Evolutionary conservation across 345 rosid species (phyloP), one percentile per base, ranked within the genome.

Genomic region (Garcia nutans): DNA sequence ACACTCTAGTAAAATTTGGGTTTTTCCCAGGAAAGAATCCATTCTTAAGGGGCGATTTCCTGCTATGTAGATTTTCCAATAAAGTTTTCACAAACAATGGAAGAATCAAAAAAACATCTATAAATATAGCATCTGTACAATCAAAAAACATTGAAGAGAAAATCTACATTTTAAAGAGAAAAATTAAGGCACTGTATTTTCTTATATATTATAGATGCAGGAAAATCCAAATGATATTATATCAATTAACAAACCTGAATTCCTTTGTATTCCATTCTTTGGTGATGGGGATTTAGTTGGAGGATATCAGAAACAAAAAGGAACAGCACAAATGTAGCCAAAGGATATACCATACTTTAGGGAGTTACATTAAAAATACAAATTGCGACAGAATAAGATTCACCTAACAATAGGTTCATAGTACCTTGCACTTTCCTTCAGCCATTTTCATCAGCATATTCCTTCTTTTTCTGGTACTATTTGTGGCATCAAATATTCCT

Each of bases 391-490:
- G 49, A 10, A 54, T 50, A 56, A 26, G 52, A 50, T 56, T 74
- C 74, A 77, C 52, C 63, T 54, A 77, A 49, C 12, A 75, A 69
- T 60, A 45, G 60, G 50, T 47, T 68, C 70, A 75, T 8, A 10
- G 20, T 91, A 93, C 99, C 99, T 96, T 96, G 89, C 99, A 96
- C 56, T 88, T 96, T 76, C 99, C 99, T 87, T 93, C 99, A 76
- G 98, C 99, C 97, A 96, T 88, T 90, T 96, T 92, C 98, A 96
- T 92, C 85, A 96, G 90, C 99, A 96, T 84, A 81, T 89, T 96
- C 86, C 99, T 91, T 80, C 99, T 84, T 65, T 57, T 80, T 74
- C 96, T 88, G 78, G 83, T 85, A 84, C 97, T 96, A 84, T 93
- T 96, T 71, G 98, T 96, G 72, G 99, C 99, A 85, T 93, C 99